Percentiles rank a stretch among this genome's conserved stretches.
phyloP scores from a whole-genome alignment of 169 alveolate species.

The Eimeria praecox region DNA sequence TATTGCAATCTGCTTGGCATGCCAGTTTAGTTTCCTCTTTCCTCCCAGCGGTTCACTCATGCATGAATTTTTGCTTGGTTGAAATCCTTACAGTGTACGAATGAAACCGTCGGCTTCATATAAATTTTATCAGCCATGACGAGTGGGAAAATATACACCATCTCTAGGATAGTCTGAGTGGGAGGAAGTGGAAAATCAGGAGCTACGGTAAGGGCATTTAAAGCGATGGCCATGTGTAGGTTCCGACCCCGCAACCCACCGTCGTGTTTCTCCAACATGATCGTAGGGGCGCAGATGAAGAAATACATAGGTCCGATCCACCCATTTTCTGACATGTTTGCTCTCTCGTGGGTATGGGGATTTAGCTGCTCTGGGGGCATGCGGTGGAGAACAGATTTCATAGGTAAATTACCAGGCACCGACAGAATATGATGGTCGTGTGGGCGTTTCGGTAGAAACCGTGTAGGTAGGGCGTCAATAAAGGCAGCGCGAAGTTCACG shows the following conservation, averaged over 20 bases:
- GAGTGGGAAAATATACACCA: too few species aligned
- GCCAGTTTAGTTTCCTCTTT: too few species aligned
- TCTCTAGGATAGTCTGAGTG: neutral
- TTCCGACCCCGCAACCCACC: neutral
- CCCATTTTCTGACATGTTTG: neutral
- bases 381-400: neutral
- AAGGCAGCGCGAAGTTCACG: neutral
- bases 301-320: neutral
- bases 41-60: too few species aligned
- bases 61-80: too few species aligned
- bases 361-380: neutral
- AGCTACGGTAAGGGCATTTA: neutral
- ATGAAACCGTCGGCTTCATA: too few species aligned
- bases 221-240: neutral
- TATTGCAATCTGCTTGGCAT: too few species aligned
- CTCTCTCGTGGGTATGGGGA: conserved; percentile 1
- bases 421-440: neutral
- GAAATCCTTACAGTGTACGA: too few species aligned
- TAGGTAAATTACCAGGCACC: neutral
- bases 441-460: conserved; percentile 38
- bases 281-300: neutral
- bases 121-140: too few species aligned
- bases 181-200: neutral
- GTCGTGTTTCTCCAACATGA: neutral
- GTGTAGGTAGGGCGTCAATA: neutral